phyloP scores from a whole-genome alignment of 108 stramenopile genomes.

The Skeletonema tropicum region DNA sequence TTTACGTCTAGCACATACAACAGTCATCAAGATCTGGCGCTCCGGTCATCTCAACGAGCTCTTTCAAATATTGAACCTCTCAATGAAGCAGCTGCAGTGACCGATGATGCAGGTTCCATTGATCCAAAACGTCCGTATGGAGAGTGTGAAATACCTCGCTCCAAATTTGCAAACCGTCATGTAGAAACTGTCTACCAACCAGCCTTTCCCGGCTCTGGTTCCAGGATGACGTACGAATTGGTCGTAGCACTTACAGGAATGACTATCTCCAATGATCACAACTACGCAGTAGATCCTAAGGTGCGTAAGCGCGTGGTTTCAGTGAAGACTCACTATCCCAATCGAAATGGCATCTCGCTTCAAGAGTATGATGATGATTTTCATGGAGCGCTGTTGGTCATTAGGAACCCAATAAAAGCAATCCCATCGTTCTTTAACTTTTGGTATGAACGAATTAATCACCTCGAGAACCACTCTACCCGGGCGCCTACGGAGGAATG shows the following conservation, averaged over 20 bases:
- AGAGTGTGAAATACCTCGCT: background rate
- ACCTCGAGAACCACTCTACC: conserved; percentile 29
- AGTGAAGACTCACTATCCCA: conserved; percentile 53
- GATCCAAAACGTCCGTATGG: background rate
- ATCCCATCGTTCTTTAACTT: conserved; percentile 48
- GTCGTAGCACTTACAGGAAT: conserved; percentile 33
- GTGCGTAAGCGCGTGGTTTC: conserved; percentile 16
- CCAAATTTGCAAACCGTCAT: background rate
- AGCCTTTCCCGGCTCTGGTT: conserved; percentile 49
- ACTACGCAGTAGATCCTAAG: conserved; percentile 18
- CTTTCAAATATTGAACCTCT: background rate
- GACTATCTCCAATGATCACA: conserved; percentile 34
- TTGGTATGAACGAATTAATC: conserved; percentile 28
- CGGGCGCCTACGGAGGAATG: conserved; percentile 35
- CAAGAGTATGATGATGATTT: conserved; percentile 16
- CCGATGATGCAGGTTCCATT: background rate
- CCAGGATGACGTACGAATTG: conserved; percentile 34
- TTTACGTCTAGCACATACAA: background rate
- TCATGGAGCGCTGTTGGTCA: conserved; percentile 30
- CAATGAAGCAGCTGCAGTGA: background rate
- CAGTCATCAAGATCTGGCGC: background rate
- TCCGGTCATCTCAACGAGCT: background rate
- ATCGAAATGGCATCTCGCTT: background rate
- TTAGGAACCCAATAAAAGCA: conserved; percentile 47
- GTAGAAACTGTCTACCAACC: conserved; percentile 20